Conservation (phyloP, 306 rosid species). For the Rosa persica region DNA sequence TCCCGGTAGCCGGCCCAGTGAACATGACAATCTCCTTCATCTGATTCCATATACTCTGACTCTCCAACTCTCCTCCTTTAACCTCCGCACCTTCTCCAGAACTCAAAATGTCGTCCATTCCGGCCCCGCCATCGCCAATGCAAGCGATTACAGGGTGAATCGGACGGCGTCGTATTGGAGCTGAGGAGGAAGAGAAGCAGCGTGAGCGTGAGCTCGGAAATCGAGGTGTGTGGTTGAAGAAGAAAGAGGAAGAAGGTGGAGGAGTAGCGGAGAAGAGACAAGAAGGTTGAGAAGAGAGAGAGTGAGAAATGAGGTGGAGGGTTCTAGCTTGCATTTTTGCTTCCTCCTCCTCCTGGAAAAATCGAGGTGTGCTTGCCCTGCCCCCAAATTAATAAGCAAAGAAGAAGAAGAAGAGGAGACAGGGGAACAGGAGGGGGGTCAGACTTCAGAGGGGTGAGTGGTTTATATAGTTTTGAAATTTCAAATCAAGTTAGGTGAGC, state of each 20-base stretch:
- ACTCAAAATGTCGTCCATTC: constrained; percentile 3
- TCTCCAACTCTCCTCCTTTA: constrained; percentile 37
- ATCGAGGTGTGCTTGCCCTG: not conserved
- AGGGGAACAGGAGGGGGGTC: not conserved
- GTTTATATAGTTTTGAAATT: not conserved
- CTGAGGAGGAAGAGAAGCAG: constrained; percentile 9
- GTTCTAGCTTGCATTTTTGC: constrained; percentile 35
- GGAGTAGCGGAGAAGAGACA: constrained; percentile 11
- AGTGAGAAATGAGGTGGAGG: constrained; percentile 10
- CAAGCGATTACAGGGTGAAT: constrained; percentile 19
- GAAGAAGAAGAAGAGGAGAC: not conserved
- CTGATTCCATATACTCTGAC: constrained; percentile 58
- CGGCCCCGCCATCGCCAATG: constrained; percentile 14
- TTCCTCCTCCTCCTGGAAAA: not conserved
- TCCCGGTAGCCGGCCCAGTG: constrained; percentile 75
- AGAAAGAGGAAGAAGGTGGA: constrained; percentile 7
- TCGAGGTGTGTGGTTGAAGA: constrained; percentile 13
- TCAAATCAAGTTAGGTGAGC: not conserved
- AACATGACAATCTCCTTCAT: constrained; percentile 67
- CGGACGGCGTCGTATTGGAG: constrained; percentile 4
- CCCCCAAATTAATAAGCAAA: not conserved
- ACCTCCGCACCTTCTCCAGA: constrained; percentile 21
- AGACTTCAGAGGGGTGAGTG: not conserved
- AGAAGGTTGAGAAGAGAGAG: constrained; percentile 21
- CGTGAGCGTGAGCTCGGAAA: constrained; percentile 22